phyloP scores from a whole-genome alignment of 2,329 filamentous ascomycete genomes.

The Didymella pinodella region DNA sequence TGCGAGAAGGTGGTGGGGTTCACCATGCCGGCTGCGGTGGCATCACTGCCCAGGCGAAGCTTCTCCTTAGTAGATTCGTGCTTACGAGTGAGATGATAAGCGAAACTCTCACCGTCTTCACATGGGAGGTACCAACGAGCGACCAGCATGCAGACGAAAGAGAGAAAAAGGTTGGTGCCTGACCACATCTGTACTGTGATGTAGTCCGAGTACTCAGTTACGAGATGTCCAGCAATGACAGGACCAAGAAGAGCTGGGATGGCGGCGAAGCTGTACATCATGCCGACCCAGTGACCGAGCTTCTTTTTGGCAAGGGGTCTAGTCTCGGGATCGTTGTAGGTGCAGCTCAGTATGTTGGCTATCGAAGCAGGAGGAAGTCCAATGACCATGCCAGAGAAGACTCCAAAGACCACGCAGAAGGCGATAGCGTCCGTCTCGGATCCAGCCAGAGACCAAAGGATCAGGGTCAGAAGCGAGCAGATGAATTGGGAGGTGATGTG shows the following conservation, averaged over 20 bases:
- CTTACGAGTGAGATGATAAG: slow-evolving; percentile 15
- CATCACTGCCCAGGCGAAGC: slow-evolving; percentile 18
- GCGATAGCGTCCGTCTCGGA: slow-evolving; percentile 52
- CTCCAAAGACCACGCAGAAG: slow-evolving; percentile 60
- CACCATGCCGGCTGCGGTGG: slow-evolving; percentile 10
- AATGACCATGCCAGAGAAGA: slow-evolving; percentile 59
- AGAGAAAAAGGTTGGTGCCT: slow-evolving; percentile 53
- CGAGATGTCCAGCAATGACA: slow-evolving; percentile 57
- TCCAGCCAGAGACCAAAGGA: slow-evolving; percentile 55
- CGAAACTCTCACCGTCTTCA: slow-evolving; percentile 36
- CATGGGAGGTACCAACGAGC: slow-evolving; percentile 45
- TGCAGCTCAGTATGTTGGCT: slow-evolving; percentile 54
- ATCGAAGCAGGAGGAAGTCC: slow-evolving; percentile 60
- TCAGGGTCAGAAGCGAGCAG: slow-evolving; percentile 53
- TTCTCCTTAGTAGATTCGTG: slow-evolving; percentile 14
- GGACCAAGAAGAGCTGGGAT: slow-evolving; percentile 58
- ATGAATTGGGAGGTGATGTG: slow-evolving; percentile 54
- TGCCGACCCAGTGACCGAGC: slow-evolving; percentile 61
- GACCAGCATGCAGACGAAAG: slow-evolving; percentile 53
- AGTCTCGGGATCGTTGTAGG: slow-evolving; percentile 42
- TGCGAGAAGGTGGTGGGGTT: slow-evolving; percentile 12
- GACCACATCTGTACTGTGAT: slow-evolving; percentile 59
- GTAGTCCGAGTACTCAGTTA: slow-evolving; percentile 53
- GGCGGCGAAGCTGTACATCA: slow-evolving; percentile 60
- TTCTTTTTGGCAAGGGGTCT: slow-evolving; percentile 45